A percentile compares a stretch with the other conserved stretches of the same genome.
These are phyloP conservation scores for Phaeosphaeria sp. DNA, from an alignment of 2,329 filamentous ascomycete species.

Conservation along the genomic window DNA sequence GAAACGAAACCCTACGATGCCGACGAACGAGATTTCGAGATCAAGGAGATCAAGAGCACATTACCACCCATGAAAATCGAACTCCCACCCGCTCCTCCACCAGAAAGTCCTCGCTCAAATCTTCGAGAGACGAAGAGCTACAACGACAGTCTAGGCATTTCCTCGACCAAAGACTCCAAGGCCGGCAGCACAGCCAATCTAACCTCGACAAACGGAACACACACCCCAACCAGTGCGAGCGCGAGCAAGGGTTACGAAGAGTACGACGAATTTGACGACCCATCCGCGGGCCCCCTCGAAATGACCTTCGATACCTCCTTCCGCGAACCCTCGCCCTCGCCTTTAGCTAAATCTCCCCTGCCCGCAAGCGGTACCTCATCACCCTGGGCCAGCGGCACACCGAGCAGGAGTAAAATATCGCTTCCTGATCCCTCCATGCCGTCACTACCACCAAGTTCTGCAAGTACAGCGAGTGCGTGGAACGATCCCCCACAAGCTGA, in stretches of 20 bases:
- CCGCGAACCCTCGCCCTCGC: conserved; percentile 22
- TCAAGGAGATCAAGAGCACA: conserved; percentile 85
- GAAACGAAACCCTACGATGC: conserved; percentile 57
- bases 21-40: conserved; percentile 55
- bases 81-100: conserved; percentile 29
- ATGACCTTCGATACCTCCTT: conserved; percentile 55
- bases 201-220: conserved; percentile 25
- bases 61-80: conserved; percentile 87
- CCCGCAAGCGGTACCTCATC: conserved; percentile 12
- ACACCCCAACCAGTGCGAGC: conserved; percentile 10
- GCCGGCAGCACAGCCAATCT: conserved; percentile 23
- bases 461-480: conserved; percentile 9
- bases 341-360: conserved; percentile 19
- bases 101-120: conserved; percentile 27
- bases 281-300: conserved; percentile 38
- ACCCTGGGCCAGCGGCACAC: conserved; percentile 11
- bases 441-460: neutral
- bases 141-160: conserved; percentile 42
- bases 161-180: conserved; percentile 8
- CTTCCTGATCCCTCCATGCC: neutral
- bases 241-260: conserved; percentile 35
- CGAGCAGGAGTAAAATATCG: neutral
- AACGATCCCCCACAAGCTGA: conserved; percentile 24
- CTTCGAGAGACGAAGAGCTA: conserved; percentile 52
- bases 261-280: conserved; percentile 44